These are phyloP conservation scores for Graphilbum fragrans DNA, from an alignment of 2,329 filamentous ascomycete species.

Conservation along the genomic window DNA sequence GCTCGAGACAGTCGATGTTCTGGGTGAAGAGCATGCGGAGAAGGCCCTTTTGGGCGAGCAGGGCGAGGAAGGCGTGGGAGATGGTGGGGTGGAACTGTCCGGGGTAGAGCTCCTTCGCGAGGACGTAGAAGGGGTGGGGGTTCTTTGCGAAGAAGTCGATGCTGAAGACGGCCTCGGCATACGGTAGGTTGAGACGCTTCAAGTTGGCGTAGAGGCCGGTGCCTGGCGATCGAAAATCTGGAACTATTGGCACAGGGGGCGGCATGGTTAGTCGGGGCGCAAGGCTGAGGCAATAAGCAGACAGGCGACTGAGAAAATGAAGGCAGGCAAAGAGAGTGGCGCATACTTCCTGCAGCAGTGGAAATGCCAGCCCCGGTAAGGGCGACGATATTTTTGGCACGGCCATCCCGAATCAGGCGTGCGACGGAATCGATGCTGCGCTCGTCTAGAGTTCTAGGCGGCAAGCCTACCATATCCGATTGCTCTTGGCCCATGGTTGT, in stretches of 20 bases:
- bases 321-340: not conserved
- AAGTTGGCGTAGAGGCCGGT: constrained; percentile 93
- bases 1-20: constrained; percentile 93
- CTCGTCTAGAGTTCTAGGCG: constrained; percentile 41
- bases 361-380: constrained; percentile 88
- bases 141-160: constrained; percentile 78
- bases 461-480: constrained; percentile 35
- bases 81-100: constrained; percentile 82
- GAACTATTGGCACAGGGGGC: constrained; percentile 49
- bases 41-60: constrained; percentile 68
- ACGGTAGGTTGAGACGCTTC: constrained; percentile 69
- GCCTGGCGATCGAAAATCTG: constrained; percentile 86
- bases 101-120: constrained; percentile 86
- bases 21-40: constrained; percentile 87
- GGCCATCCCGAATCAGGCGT: constrained; percentile 62
- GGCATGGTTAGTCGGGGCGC: not conserved
- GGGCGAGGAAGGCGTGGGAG: constrained; percentile 75
- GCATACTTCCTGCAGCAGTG: constrained; percentile 52
- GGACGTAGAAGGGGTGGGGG: constrained; percentile 80
- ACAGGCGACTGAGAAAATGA: not conserved
- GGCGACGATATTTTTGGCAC: constrained; percentile 63
- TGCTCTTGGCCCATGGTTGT: constrained; percentile 77
- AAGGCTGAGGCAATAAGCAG: not conserved
- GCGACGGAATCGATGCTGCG: constrained; percentile 65
- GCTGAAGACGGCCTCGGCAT: constrained; percentile 89